A percentile compares a stretch with the other conserved stretches of the same genome.
These are phyloP conservation scores for Entoloma clypeatum DNA, from an alignment of 1,284 basidiomycete genomes.

Conservation along the genomic window DNA sequence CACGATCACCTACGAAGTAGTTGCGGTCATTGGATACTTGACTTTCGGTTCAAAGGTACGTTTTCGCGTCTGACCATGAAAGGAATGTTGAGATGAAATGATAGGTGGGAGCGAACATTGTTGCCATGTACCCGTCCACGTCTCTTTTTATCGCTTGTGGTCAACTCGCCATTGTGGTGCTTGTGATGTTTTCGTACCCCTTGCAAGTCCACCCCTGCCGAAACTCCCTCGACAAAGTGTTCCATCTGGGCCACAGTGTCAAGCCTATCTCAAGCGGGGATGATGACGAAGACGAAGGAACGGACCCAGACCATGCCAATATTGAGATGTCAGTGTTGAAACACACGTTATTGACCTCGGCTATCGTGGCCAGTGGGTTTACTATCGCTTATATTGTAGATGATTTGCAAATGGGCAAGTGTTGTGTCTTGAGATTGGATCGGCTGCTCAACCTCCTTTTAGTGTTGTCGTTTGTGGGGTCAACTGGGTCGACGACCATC, in stretches of 20 bases:
- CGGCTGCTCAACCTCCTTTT: conserved; percentile 12
- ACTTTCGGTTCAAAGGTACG: conserved; percentile 86
- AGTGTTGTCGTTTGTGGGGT: conserved; percentile 96
- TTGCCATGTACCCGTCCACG: conserved; percentile 94
- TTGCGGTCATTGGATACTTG: conserved; percentile 87
- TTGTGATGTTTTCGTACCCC: conserved; percentile 91
- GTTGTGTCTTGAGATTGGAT: neutral
- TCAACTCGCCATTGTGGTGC: conserved; percentile 87
- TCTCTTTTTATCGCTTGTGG: conserved; percentile 91
- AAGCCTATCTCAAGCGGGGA: conserved; percentile 32
- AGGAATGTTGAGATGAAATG: neutral
- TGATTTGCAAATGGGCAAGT: conserved; percentile 78
- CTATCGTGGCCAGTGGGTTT: conserved; percentile 70
- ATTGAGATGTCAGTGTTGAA: conserved; percentile 71
- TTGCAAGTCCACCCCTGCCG: conserved; percentile 93
- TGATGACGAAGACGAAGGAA: conserved; percentile 43
- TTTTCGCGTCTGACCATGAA: conserved; percentile 1
- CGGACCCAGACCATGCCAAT: conserved; percentile 41
- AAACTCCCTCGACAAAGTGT: conserved; percentile 89
- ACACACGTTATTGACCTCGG: conserved; percentile 72
- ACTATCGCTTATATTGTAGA: conserved; percentile 81
- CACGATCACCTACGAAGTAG: conserved; percentile 76
- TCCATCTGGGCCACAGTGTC: conserved; percentile 44
- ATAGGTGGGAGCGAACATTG: conserved; percentile 86
- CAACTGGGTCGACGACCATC: conserved; percentile 95